phyloP scores from a whole-genome alignment of 139 green algal species.

The Chlorella vulgaris region DNA sequence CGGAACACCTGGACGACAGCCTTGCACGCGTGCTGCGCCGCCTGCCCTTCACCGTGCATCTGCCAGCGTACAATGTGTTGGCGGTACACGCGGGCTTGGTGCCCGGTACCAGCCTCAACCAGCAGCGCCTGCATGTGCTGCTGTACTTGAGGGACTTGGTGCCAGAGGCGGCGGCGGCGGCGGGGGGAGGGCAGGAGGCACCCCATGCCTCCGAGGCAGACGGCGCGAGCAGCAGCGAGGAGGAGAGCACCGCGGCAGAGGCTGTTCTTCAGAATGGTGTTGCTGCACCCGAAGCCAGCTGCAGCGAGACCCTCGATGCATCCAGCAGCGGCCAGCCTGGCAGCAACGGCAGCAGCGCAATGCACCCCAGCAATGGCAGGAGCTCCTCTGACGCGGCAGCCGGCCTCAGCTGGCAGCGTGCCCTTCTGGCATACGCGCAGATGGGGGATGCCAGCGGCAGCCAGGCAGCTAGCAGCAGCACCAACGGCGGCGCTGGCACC shows the following conservation, averaged over 20 bases:
- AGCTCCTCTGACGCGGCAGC: neutral
- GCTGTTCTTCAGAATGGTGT: too few relatives aligned
- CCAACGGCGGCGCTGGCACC: neutral
- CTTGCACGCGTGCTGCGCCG: neutral
- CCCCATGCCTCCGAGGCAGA: too few relatives aligned
- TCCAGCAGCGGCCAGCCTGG: too few relatives aligned
- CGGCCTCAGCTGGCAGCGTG: neutral
- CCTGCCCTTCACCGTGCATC: conserved; percentile 34
- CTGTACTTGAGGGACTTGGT: conserved; percentile 53
- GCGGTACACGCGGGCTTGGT: conserved; percentile 59
- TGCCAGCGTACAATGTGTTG: conserved; percentile 7
- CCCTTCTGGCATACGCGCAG: neutral
- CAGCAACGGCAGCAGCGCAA: neutral
- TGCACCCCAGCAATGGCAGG: neutral
- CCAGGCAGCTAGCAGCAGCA: neutral
- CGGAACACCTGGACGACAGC: neutral
- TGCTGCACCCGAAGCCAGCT: too few relatives aligned
- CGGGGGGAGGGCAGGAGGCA: too few relatives aligned
- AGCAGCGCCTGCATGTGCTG: conserved; percentile 53
- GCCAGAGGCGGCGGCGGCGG: neutral
- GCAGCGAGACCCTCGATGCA: too few relatives aligned
- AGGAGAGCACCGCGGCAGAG: too few relatives aligned
- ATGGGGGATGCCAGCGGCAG: neutral
- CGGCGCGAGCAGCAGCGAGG: neutral
- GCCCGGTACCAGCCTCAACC: conserved; percentile 45